Evolutionary conservation across 805 yeast genomes (phyloP), one percentile per base, ranked within the genome.

Genomic region (Teunomyces kruisii): DNA sequence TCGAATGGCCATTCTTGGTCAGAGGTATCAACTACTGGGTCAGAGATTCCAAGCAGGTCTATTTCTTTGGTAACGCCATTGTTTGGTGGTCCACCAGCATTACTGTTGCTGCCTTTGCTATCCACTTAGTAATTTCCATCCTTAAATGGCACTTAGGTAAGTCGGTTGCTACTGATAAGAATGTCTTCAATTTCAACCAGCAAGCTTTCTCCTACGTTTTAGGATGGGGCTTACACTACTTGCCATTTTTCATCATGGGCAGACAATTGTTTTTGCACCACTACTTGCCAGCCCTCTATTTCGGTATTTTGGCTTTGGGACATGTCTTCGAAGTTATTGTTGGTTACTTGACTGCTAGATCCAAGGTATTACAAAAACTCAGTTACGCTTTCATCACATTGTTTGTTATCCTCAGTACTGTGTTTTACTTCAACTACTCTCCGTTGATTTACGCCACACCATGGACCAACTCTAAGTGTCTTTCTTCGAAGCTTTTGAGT

Each of bases 231-330:
- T 49, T 84, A 31, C 96, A 88, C 64, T 84, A 79, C 60, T 61
- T 75, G 44, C 95, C 96, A 53, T 86, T 88, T 43, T 84, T 79
- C 67, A 70, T 91, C 47, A 91, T 91, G 98, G 90, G 83, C 17
- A 83, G 98, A 70, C 97, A 91, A 70, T 68, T 91, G 67, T 91
- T 92, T 72, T 73, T 91, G 62, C 98, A 91, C 66, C 98, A 91
- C 67, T 92, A 92, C 65, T 70, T 94, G 54, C 97, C 97, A 45
- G 88, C 98, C 1, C 78, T 88, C 43, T 94, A 89, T 70, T 94
- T 94, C 67, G 94, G 89, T 39, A 74, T 88, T 43, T 73, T 88
- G 51, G 88, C 85, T 2, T 70, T 88, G 42, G 87, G 86, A n/a
- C 91, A 86, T 50, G 70, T 76, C 44, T 67, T 83, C 39, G 87